Evolutionary conservation across 768 basidiomycete species (phyloP).

Genomic region (Termitomyces heimii): DNA sequence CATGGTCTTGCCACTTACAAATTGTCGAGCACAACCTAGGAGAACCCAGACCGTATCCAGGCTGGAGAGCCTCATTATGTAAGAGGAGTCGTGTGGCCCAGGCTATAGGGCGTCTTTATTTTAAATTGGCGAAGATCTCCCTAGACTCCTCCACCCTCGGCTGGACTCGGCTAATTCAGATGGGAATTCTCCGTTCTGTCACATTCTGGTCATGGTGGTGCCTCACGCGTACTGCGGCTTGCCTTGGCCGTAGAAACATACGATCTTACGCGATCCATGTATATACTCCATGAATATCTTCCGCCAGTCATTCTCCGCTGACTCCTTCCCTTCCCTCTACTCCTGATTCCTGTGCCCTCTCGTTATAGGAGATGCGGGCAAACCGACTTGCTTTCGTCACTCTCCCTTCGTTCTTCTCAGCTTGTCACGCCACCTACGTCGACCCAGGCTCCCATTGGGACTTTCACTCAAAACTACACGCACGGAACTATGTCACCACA

Average conservation of each 20-base stretch:
- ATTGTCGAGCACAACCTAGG: not conserved
- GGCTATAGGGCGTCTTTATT: not conserved
- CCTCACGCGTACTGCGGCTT: conserved; percentile 2
- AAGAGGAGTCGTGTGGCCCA: not conserved
- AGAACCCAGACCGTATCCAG: not conserved
- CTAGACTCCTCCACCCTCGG: not conserved
- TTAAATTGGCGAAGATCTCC: conserved; percentile 38
- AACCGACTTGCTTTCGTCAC: not conserved
- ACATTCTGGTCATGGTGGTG: not conserved
- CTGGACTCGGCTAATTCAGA: not conserved
- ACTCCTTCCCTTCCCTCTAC: not conserved
- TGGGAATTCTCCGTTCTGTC: not conserved
- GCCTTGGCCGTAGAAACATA: not conserved
- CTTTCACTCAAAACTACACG: not conserved
- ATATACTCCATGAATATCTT: not conserved
- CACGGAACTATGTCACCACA: conserved; percentile 12
- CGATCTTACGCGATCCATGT: not conserved
- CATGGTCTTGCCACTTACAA: not conserved
- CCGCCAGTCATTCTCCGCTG: not conserved
- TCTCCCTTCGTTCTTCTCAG: conserved; percentile 5
- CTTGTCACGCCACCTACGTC: not conserved
- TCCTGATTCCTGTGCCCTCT: not conserved
- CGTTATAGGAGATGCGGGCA: conserved; percentile 8
- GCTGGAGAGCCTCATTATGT: not conserved
- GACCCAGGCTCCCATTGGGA: not conserved